Percentiles rank a stretch among this genome's conserved stretches.
These are phyloP conservation scores for Graphilbum fragrans DNA, from an alignment of 2,329 filamentous ascomycete species.

Conservation along the genomic window DNA sequence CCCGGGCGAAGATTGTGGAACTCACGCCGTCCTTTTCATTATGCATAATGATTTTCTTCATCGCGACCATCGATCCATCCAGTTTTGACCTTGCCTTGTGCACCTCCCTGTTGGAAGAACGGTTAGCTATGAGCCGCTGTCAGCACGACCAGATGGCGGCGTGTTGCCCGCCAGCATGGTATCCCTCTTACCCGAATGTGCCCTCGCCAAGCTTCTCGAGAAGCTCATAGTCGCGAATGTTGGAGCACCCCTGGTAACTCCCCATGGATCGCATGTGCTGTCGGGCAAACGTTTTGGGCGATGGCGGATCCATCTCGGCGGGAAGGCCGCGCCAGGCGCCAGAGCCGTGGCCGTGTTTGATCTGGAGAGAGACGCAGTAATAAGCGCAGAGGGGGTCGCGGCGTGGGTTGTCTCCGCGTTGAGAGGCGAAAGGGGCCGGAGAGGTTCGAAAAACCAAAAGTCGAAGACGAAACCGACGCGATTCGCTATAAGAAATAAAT, in stretches of 20 bases:
- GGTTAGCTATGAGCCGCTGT: no score
- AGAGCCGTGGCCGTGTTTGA: no score
- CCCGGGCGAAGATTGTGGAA: slow-evolving; percentile 9
- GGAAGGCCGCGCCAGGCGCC: no score
- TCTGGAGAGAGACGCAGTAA: no score
- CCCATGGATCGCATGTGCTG: slow-evolving; percentile 40
- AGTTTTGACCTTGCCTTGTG: slow-evolving; percentile 74
- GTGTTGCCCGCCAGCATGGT: no score
- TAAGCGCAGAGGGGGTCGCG: no score
- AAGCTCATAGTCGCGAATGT: slow-evolving; percentile 68
- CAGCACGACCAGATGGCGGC: no score
- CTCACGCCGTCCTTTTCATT: slow-evolving; percentile 92
- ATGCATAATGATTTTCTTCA: slow-evolving; percentile 99
- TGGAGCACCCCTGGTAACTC: slow-evolving; percentile 75
- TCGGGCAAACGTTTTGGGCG: slow-evolving; percentile 44
- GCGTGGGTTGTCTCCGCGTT: no score
- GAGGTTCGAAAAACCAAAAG: no score
- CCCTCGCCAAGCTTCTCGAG: slow-evolving; percentile 82
- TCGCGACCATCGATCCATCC: slow-evolving; percentile 63
- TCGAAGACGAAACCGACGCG: no score
- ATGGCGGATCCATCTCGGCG: slow-evolving; percentile 13
- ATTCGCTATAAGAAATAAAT: no score
- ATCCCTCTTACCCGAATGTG: slow-evolving; percentile 69
- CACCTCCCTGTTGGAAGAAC: slow-evolving; percentile 51
- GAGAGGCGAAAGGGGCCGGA: neutral